Evolutionary conservation across 2,329 filamentous ascomycete species (phyloP).

Genomic region (Albifimbria verrucaria): DNA sequence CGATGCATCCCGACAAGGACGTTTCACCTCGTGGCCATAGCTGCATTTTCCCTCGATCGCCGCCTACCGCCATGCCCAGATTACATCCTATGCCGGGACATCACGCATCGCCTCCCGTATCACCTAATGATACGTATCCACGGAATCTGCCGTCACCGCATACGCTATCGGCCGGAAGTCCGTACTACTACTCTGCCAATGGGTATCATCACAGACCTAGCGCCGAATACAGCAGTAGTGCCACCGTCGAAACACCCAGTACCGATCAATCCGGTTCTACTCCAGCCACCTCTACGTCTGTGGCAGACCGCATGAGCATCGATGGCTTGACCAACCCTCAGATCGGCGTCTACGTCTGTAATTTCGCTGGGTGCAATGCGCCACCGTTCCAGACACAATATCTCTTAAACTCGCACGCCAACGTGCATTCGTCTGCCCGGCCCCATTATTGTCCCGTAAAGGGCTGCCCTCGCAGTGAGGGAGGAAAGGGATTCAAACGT

Average conservation of each 20-base stretch:
- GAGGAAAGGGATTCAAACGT: conserved; percentile 66
- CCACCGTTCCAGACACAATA: conserved; percentile 74
- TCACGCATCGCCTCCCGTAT: conserved; percentile 43
- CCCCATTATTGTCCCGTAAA: conserved; percentile 65
- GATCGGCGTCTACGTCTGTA: conserved; percentile 55
- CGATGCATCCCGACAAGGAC: conserved; percentile 29
- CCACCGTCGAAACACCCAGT: conserved; percentile 43
- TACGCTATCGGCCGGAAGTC: conserved; percentile 34
- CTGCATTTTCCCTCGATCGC: conserved; percentile 29
- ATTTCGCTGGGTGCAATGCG: conserved; percentile 62
- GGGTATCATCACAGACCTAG: conserved; percentile 30
- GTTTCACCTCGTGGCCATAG: conserved; percentile 16
- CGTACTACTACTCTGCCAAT: conserved; percentile 32
- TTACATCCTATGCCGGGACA: conserved; percentile 25
- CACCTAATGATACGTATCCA: conserved; percentile 44
- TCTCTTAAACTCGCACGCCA: conserved; percentile 75
- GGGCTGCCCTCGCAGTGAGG: conserved; percentile 60
- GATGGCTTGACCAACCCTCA: conserved; percentile 54
- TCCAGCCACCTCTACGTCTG: conserved; percentile 34
- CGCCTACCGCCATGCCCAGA: conserved; percentile 27
- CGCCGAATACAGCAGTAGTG: conserved; percentile 41
- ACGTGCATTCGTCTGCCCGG: conserved; percentile 63
- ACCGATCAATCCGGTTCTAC: conserved; percentile 42
- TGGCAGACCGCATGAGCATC: conserved; percentile 55
- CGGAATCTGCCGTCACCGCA: conserved; percentile 46